Evolutionary conservation across 2,329 filamentous ascomycete species (phyloP).

Genomic region (Xylaria sp.): DNA sequence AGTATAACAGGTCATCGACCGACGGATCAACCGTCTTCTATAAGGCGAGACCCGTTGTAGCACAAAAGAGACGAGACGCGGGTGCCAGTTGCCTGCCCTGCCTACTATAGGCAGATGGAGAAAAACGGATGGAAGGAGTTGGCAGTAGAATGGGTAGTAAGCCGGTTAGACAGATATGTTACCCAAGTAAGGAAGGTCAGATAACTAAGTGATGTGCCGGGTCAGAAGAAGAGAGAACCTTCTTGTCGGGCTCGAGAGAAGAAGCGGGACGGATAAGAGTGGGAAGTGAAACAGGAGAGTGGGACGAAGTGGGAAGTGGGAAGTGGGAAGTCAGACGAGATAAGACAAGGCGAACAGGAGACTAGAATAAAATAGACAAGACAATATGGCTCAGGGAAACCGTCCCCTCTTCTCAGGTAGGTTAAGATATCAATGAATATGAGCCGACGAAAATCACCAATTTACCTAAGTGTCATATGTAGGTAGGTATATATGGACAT

Average conservation of each 20-base stretch:
- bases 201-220: background rate
- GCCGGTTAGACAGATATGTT: too few relatives aligned
- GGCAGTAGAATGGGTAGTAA: too few relatives aligned
- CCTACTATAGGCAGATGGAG: too few relatives aligned
- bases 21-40: background rate
- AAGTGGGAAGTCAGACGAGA: background rate
- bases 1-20: background rate
- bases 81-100: too few relatives aligned
- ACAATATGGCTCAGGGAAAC: background rate
- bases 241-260: background rate
- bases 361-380: background rate
- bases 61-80: too few relatives aligned
- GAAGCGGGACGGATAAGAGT: slow-evolving; percentile 20
- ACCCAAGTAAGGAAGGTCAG: background rate
- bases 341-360: background rate
- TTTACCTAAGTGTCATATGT: too few relatives aligned
- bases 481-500: too few relatives aligned
- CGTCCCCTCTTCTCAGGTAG: background rate
- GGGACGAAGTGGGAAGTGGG: background rate
- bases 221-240: background rate
- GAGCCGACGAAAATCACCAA: background rate
- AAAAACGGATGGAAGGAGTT: too few relatives aligned
- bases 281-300: background rate
- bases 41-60: background rate
- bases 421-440: background rate